Evolutionary conservation across 129 eudicot genomes (phyloP).

Genomic region (Flaveria ramosissima): DNA sequence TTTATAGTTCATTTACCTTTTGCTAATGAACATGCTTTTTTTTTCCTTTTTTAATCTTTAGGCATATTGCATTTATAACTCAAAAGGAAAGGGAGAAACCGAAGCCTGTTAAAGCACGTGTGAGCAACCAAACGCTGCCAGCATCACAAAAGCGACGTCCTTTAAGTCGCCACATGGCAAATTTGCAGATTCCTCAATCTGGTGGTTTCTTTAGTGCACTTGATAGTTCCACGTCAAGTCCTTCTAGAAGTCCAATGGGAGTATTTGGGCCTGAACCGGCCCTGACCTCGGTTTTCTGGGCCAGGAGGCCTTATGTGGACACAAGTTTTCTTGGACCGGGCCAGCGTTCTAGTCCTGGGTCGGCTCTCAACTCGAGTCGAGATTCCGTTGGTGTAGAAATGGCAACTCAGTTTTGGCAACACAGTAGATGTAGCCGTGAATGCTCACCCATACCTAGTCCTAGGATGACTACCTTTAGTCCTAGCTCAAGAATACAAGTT

Average conservation of each 20-base stretch:
- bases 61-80: slow-evolving; percentile 6
- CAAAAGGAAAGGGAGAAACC: slow-evolving; percentile 36
- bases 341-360: slow-evolving; percentile 60
- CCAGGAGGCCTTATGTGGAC: slow-evolving; percentile 41
- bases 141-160: slow-evolving; percentile 41
- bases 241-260: slow-evolving; percentile 61
- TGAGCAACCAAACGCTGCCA: slow-evolving; percentile 35
- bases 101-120: slow-evolving; percentile 33
- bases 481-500: slow-evolving; percentile 52
- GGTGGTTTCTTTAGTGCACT: slow-evolving; percentile 55
- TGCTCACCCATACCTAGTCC: slow-evolving; percentile 66
- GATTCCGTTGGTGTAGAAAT: slow-evolving; percentile 57
- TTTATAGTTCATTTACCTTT: background rate
- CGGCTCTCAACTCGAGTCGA: slow-evolving; percentile 56
- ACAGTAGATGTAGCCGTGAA: slow-evolving; percentile 56
- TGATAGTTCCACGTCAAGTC: slow-evolving; percentile 58
- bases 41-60: background rate
- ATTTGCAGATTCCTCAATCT: slow-evolving; percentile 46
- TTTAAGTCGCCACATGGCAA: slow-evolving; percentile 37
- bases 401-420: slow-evolving; percentile 48
- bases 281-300: slow-evolving; percentile 42
- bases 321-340: slow-evolving; percentile 47
- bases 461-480: slow-evolving; percentile 61
- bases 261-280: slow-evolving; percentile 39
- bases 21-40: background rate